A percentile compares a stretch with the other conserved stretches of the same genome.
Evolutionary conservation across 495 filamentous ascomycete genomes (phyloP).

Genomic region (Penicillium canescens): DNA sequence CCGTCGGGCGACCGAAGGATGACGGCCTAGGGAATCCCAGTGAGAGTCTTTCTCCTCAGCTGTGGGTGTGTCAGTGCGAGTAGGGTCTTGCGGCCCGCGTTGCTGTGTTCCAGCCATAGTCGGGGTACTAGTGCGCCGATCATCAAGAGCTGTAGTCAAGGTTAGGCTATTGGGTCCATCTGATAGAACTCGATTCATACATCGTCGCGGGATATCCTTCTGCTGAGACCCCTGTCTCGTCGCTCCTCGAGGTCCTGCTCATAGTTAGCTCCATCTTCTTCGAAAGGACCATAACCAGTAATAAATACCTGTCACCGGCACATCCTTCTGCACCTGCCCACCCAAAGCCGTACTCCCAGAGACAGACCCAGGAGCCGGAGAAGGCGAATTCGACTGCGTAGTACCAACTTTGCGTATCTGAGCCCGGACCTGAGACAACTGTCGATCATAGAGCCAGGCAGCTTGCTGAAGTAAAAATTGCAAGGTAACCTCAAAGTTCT

Average conservation of each 20-base stretch:
- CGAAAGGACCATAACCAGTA: not conserved
- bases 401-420: slow-evolving; percentile 80
- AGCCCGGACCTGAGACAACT: slow-evolving; percentile 82
- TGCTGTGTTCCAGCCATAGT: slow-evolving; percentile 51
- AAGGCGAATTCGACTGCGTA: slow-evolving; percentile 44
- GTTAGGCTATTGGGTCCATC: slow-evolving; percentile 3
- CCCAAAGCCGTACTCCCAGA: slow-evolving; percentile 50
- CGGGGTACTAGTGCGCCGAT: slow-evolving; percentile 51
- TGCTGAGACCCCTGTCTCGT: slow-evolving; percentile 63
- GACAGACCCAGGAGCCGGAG: slow-evolving; percentile 49
- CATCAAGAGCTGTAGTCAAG: slow-evolving; percentile 16
- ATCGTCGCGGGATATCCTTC: slow-evolving; percentile 57
- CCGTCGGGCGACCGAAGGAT: slow-evolving; percentile 29
- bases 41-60: slow-evolving; percentile 35
- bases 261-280: not conserved
- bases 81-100: slow-evolving; percentile 30
- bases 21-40: slow-evolving; percentile 36
- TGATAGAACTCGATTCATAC: slow-evolving; percentile 19
- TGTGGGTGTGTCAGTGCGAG: slow-evolving; percentile 48
- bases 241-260: slow-evolving; percentile 52
- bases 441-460: slow-evolving; percentile 91
- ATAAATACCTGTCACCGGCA: slow-evolving; percentile 54
- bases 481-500: slow-evolving; percentile 71
- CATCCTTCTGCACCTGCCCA: slow-evolving; percentile 59
- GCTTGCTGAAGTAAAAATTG: slow-evolving; percentile 92